Conservation (phyloP, 2,329 filamentous ascomycete species). For the Sporothrix pallida region DNA sequence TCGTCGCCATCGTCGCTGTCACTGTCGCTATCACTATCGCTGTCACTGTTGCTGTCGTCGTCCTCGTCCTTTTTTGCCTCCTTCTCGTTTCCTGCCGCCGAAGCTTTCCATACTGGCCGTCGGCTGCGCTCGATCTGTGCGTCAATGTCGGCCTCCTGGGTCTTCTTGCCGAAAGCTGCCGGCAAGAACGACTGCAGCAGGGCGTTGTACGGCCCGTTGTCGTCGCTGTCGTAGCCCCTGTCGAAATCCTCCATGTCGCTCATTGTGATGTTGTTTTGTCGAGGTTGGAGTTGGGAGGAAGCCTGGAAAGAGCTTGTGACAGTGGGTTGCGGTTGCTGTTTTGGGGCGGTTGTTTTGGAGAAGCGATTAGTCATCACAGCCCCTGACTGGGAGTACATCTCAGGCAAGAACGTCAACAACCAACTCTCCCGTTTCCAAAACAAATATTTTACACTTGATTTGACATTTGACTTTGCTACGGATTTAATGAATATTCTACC, state of each 20-base stretch:
- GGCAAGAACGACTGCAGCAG: conserved; percentile 80
- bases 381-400: background rate
- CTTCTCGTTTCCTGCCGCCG: background rate
- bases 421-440: background rate
- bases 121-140: conserved; percentile 82
- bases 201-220: conserved; percentile 62
- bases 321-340: conserved; percentile 1
- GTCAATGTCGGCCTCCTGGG: conserved; percentile 72
- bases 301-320: background rate
- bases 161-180: conserved; percentile 82
- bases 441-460: background rate
- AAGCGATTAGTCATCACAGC: background rate
- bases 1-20: conserved; percentile 67
- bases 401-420: conserved; percentile 14
- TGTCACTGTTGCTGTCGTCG: conserved; percentile 40
- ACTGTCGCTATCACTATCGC: conserved; percentile 44
- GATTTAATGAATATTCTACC: too few species aligned
- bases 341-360: background rate
- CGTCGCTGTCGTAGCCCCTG: conserved; percentile 59
- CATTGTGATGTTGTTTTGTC: conserved; percentile 39
- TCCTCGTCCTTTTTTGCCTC: conserved; percentile 37
- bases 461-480: background rate
- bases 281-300: background rate
- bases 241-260: conserved; percentile 63
- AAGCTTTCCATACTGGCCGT: conserved; percentile 55